Evolutionary conservation across 441 rosid genomes (phyloP), one percentile per base, ranked within the genome.

Genomic region (Pelargonium citronellum): DNA sequence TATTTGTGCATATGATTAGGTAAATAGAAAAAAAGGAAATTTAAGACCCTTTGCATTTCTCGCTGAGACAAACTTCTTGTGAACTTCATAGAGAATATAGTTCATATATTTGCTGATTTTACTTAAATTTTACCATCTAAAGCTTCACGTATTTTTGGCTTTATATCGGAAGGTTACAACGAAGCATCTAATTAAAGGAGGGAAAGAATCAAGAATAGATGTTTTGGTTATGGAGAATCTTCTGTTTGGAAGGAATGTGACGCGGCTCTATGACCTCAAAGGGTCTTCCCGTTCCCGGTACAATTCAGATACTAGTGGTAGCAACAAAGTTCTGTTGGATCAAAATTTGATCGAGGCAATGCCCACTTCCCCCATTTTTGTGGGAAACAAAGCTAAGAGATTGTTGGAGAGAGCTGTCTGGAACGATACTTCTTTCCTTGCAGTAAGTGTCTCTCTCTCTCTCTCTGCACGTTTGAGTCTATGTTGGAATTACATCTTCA

Each of bases 171-270:
- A 89, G 98, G 96, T 92, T 49, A 76, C 90, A 3, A 47, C 84
- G 30, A 93, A 91, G 80, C 90, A 85, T 72, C n/a, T n/a, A n/a
- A 74, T 87, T 17, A 92, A 85, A 82, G 90, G 96, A 57, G 98
- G 92, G 73, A 92, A 79, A 80, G 99, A 92, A 77, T 74, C 84
- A 3, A 95, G 83, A 87, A 95, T 89, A 84, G 96, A 92, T 79
- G 91, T 95, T 73, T 81, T 95, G 67, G 90, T 95, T 46, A 95
- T 95, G 97, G 99, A 95, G 84, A 95, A 95, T 82, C 94, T 95
- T 76, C 81, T 95, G 71, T 92, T 83, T 53, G 78, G 87, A 74
- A 86, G 98, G 83, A 87, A 76, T 41, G 83, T 95, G 68, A 81
- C 85, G 1, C 88, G 88, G 74, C 87, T 91, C 39, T 95, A 95